These are phyloP conservation scores for Fragaria nilgerrensis DNA, from an alignment of 306 rosid species.

Conservation along the genomic window DNA sequence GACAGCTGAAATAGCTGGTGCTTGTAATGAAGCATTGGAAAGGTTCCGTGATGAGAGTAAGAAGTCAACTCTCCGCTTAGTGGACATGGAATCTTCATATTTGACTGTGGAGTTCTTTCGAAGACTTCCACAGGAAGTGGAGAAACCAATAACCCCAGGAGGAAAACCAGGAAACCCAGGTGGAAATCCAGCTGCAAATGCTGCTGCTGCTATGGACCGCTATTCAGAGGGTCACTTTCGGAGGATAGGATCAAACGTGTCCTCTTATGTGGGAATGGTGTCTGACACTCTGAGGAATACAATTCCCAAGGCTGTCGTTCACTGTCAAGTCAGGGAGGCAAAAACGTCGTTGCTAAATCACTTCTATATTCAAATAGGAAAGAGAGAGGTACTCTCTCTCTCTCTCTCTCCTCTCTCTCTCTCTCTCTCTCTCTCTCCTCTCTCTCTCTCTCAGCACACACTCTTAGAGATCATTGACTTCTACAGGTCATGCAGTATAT, in stretches of 20 bases:
- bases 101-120: slow-evolving; percentile 98
- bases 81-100: slow-evolving; percentile 95
- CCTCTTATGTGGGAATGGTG: slow-evolving; percentile 84
- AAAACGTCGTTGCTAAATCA: slow-evolving; percentile 69
- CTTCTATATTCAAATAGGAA: slow-evolving; percentile 78
- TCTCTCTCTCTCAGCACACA: neutral
- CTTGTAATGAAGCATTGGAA: slow-evolving; percentile 78
- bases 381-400: slow-evolving; percentile 68
- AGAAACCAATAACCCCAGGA: slow-evolving; percentile 49
- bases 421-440: slow-evolving; percentile 13
- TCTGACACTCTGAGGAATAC: slow-evolving; percentile 79
- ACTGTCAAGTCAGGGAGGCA: slow-evolving; percentile 91
- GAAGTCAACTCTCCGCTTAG: slow-evolving; percentile 79
- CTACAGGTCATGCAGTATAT: neutral
- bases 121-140: slow-evolving; percentile 87
- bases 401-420: slow-evolving; percentile 4
- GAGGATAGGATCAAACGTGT: slow-evolving; percentile 84
- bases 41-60: slow-evolving; percentile 83
- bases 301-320: slow-evolving; percentile 94
- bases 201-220: slow-evolving; percentile 50
- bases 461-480: neutral
- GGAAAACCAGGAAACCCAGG: neutral
- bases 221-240: slow-evolving; percentile 80
- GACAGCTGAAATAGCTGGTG: slow-evolving; percentile 83
- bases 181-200: slow-evolving; percentile 20